A percentile compares a stretch with the other conserved stretches of the same genome.
Conservation (phyloP, 2,329 filamentous ascomycete species). For the Trichophyton simii region DNA sequence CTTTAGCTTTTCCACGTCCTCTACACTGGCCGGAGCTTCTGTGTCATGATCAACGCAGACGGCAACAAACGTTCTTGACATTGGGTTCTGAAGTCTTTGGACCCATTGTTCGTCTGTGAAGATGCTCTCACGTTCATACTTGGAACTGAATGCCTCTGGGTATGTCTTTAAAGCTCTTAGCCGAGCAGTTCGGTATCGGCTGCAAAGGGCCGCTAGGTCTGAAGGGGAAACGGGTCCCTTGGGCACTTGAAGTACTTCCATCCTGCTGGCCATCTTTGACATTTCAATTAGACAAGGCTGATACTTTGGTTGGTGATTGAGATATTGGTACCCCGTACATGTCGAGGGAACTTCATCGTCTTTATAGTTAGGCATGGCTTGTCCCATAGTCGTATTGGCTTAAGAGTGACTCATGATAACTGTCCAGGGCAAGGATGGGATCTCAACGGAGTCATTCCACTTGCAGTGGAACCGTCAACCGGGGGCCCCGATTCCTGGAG, state of each 20-base stretch:
- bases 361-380: neutral
- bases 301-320: neutral
- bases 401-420: neutral
- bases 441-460: neutral
- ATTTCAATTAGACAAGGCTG: too few species aligned
- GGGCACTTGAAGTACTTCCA: conserved; percentile 9
- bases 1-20: conserved; percentile 9
- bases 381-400: neutral
- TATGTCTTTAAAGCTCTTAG: conserved; percentile 20
- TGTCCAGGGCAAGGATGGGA: neutral
- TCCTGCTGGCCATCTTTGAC: neutral
- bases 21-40: neutral
- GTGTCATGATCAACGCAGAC: conserved; percentile 5
- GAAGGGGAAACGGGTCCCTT: conserved; percentile 4
- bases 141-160: conserved; percentile 21
- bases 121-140: conserved; percentile 19
- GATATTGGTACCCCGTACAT: neutral
- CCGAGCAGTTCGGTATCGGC: conserved; percentile 17
- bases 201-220: conserved; percentile 5
- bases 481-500: too few species aligned
- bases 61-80: conserved; percentile 19
- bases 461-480: neutral
- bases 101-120: conserved; percentile 19
- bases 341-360: neutral
- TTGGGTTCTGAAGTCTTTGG: conserved; percentile 19